Evolutionary conservation across 106 monocot genomes (phyloP).

Genomic region (Platanthera guangdongensis): DNA sequence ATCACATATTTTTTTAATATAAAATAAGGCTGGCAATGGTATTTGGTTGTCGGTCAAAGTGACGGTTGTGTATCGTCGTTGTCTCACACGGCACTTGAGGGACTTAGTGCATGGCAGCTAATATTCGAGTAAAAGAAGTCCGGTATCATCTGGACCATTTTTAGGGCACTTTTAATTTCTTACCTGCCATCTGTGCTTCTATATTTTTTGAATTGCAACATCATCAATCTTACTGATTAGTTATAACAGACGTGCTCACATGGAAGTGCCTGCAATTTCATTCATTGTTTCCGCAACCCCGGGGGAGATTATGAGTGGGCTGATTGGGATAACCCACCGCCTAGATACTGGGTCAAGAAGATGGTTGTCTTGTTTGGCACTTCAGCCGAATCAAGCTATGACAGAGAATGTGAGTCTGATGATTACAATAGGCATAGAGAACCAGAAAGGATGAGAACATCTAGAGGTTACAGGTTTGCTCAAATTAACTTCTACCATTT

Average conservation of each 20-base stretch:
- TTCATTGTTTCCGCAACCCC: slow-evolving; percentile 96
- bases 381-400: slow-evolving; percentile 32
- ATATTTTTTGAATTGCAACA: not conserved
- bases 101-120: too few species aligned
- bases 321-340: slow-evolving; percentile 95
- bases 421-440: slow-evolving; percentile 16
- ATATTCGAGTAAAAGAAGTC: too few species aligned
- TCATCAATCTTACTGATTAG: not conserved
- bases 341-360: slow-evolving; percentile 81
- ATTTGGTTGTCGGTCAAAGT: too few species aligned
- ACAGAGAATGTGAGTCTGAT: slow-evolving; percentile 24
- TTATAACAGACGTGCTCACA: slow-evolving; percentile 67
- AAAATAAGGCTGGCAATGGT: too few species aligned
- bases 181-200: not conserved
- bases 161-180: not conserved
- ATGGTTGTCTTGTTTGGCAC: slow-evolving; percentile 80
- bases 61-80: too few species aligned
- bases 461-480: not conserved
- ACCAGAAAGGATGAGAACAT: slow-evolving; percentile 19
- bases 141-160: not conserved
- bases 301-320: slow-evolving; percentile 99
- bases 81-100: too few species aligned
- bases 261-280: slow-evolving; percentile 93
- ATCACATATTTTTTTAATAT: too few species aligned
- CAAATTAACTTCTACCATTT: not conserved